Percentiles rank a stretch among this genome's conserved stretches.
Conservation (phyloP, 768 basidiomycete species). For the Collybia sp. region DNA sequence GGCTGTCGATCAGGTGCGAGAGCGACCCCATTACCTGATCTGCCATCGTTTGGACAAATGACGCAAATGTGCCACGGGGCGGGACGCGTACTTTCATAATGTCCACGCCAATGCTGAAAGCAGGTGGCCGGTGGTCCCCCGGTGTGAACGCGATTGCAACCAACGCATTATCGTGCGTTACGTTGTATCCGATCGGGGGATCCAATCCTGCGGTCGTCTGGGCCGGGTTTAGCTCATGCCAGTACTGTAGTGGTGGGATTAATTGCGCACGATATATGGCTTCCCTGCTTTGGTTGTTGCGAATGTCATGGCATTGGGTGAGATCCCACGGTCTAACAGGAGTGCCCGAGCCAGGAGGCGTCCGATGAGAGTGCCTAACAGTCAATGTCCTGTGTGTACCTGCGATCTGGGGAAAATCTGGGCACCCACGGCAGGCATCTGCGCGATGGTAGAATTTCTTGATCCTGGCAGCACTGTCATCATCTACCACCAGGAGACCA, state of each 20-base stretch:
- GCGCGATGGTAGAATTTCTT: constrained; percentile 64
- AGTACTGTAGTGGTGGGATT: neutral
- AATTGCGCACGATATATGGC: constrained; percentile 63
- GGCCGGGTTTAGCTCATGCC: neutral
- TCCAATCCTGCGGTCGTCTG: constrained; percentile 41
- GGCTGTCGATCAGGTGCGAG: neutral
- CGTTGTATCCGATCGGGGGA: constrained; percentile 71
- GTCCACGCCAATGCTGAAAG: constrained; percentile 70
- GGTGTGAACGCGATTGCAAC: constrained; percentile 64
- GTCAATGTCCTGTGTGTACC: neutral
- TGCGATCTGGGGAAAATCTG: constrained; percentile 2
- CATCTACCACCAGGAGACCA: constrained; percentile 55
- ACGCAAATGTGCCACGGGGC: constrained; percentile 44
- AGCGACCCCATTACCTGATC: constrained; percentile 48
- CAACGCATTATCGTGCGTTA: constrained; percentile 75
- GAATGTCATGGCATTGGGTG: constrained; percentile 44
- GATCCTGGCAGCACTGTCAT: constrained; percentile 50
- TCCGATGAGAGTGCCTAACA: constrained; percentile 70
- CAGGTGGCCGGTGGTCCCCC: constrained; percentile 37
- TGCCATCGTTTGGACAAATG: constrained; percentile 59
- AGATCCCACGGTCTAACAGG: constrained; percentile 53
- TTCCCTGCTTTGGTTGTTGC: constrained; percentile 60
- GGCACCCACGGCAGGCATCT: constrained; percentile 67
- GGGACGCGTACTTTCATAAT: constrained; percentile 76
- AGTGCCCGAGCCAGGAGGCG: constrained; percentile 66